Percentiles rank a stretch among this genome's conserved stretches.
Evolutionary conservation across 2,329 filamentous ascomycete species (phyloP).

Genomic region (Penicillium vulpinum): DNA sequence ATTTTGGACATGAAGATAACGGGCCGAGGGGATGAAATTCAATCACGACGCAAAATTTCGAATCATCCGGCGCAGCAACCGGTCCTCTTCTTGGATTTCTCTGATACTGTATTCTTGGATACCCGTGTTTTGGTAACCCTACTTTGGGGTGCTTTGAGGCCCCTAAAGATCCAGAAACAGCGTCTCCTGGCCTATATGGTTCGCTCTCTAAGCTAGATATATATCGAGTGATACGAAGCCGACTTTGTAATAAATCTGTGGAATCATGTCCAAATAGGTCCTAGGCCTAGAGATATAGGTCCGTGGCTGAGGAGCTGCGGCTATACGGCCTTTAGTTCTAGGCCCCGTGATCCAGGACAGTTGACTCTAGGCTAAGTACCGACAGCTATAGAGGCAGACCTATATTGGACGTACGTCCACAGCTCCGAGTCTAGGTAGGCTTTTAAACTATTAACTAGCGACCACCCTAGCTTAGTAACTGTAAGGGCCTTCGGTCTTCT

Average conservation of each 20-base stretch:
- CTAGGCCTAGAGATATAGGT: background rate
- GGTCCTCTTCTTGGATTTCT: background rate
- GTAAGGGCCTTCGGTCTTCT: conserved; percentile 1
- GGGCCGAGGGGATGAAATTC: no score
- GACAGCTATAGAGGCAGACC: background rate
- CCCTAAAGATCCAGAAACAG: no score
- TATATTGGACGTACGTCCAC: conserved; percentile 9
- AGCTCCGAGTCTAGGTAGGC: conserved; percentile 6
- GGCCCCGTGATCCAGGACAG: no score
- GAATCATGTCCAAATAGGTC: background rate
- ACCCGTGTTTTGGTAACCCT: background rate
- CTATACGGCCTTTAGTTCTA: no score
- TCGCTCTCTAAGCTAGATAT: no score
- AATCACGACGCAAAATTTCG: background rate
- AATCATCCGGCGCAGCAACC: background rate
- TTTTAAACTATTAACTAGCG: conserved; percentile 8
- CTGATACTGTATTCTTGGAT: background rate
- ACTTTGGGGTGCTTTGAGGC: background rate
- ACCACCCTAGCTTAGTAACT: conserved; percentile 1
- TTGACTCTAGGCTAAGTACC: background rate
- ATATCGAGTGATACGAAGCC: no score
- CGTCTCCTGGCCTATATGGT: no score
- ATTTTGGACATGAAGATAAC: no score
- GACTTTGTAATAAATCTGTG: no score
- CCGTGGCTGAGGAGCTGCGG: background rate